Conservation (phyloP, 1,284 basidiomycete genomes). For the Stygiomarasmius scandens region DNA sequence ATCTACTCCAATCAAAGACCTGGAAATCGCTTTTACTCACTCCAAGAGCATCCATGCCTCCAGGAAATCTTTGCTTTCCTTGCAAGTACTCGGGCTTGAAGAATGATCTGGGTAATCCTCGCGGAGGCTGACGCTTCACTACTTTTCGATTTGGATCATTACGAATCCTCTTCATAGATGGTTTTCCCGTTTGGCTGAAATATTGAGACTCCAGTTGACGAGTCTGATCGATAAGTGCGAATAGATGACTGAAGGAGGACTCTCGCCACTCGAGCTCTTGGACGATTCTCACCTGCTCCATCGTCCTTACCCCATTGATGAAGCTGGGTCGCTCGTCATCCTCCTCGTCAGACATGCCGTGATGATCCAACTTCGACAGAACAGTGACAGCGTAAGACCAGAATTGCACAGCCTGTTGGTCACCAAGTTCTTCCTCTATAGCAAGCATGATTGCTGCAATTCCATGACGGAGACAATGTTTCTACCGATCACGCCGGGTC, state of each 20-base stretch:
- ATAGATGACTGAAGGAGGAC: background rate
- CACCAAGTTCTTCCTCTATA: background rate
- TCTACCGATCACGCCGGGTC: too few relatives aligned
- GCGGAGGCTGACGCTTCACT: background rate
- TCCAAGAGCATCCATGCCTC: too few relatives aligned
- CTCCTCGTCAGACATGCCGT: slow-evolving; percentile 6
- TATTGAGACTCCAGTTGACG: background rate
- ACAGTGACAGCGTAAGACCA: background rate
- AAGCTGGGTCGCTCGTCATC: background rate
- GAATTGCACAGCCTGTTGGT: background rate
- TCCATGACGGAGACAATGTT: background rate
- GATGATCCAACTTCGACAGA: background rate
- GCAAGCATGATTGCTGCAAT: background rate
- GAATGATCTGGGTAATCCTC: background rate
- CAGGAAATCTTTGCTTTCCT: too few relatives aligned
- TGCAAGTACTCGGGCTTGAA: background rate
- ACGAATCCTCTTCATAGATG: background rate
- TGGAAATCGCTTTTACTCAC: background rate
- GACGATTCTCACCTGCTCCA: background rate
- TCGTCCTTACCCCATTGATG: too few relatives aligned
- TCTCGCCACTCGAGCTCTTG: background rate
- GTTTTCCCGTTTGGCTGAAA: background rate
- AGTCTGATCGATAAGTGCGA: background rate
- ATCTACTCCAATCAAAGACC: background rate
- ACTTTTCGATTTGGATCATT: background rate